Evolutionary conservation across 768 basidiomycete genomes (phyloP).

Genomic region (Hygrophorus russula): DNA sequence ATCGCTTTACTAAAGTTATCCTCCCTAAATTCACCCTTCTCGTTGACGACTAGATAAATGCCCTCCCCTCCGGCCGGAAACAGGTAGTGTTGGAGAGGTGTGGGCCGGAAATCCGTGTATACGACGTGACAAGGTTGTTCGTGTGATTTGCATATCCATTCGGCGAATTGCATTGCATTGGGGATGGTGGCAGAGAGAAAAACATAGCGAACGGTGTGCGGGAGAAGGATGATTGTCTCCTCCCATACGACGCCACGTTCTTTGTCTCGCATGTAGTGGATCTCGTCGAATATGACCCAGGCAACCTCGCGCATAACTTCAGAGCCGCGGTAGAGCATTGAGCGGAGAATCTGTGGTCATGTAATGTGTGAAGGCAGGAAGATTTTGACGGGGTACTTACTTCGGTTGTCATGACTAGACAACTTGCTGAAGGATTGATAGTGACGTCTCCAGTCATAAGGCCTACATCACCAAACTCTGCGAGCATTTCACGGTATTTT

Average conservation of each 20-base stretch:
- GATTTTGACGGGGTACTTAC: conserved; percentile 28
- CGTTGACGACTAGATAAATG: conserved; percentile 97
- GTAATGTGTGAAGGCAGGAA: not conserved
- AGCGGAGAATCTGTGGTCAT: conserved; percentile 76
- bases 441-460: conserved; percentile 99
- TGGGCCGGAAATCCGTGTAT: conserved; percentile 98
- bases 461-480: conserved; percentile 95
- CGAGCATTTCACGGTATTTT: conserved; percentile 96
- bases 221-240: conserved; percentile 94
- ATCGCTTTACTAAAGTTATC: conserved; percentile 98
- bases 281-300: conserved; percentile 99
- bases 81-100: conserved; percentile 94
- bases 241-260: conserved; percentile 99
- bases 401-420: conserved; percentile 99
- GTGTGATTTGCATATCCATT: conserved; percentile 97
- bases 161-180: conserved; percentile 98
- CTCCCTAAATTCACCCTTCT: conserved; percentile 93
- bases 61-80: conserved; percentile 96
- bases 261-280: conserved; percentile 99
- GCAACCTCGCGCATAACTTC: conserved; percentile 99
- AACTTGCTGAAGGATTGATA: conserved; percentile 93
- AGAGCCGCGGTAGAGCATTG: conserved; percentile 97
- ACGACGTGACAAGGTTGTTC: conserved; percentile 98
- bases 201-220: conserved; percentile 92
- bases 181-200: conserved; percentile 99